Percentiles rank a stretch among this genome's conserved stretches.
phyloP scores from a whole-genome alignment of 768 basidiomycete species.

The Calocybe indica region DNA sequence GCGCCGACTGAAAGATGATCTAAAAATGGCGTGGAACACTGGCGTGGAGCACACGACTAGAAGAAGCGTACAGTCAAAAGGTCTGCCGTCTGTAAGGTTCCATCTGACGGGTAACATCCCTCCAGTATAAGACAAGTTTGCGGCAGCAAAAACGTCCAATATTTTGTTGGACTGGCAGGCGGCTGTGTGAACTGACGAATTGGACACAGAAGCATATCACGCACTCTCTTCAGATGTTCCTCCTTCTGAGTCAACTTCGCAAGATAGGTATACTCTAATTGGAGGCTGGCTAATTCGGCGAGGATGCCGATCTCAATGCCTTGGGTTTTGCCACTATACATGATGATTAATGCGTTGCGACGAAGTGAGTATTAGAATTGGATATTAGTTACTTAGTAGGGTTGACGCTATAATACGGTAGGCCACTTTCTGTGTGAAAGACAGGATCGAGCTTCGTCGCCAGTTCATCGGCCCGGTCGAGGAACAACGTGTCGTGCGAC shows the following conservation, averaged over 20 bases:
- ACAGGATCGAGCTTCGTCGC: slow-evolving; percentile 65
- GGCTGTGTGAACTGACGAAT: background rate
- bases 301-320: slow-evolving; percentile 37
- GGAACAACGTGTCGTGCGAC: slow-evolving; percentile 53
- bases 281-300: slow-evolving; percentile 81
- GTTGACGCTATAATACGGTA: slow-evolving; percentile 70
- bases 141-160: slow-evolving; percentile 38
- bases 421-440: slow-evolving; percentile 63
- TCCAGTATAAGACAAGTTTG: slow-evolving; percentile 38
- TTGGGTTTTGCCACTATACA: slow-evolving; percentile 21
- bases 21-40: slow-evolving; percentile 10
- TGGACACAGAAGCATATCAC: slow-evolving; percentile 9
- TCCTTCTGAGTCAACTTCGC: slow-evolving; percentile 72
- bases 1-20: slow-evolving; percentile 56
- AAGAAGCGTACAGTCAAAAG: slow-evolving; percentile 38
- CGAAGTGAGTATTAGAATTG: background rate
- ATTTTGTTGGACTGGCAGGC: slow-evolving; percentile 38
- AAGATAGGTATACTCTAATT: slow-evolving; percentile 82
- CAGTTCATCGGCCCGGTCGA: slow-evolving; percentile 73
- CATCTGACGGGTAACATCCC: slow-evolving; percentile 64
- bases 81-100: slow-evolving; percentile 42
- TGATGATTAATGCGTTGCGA: background rate
- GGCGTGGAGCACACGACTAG: background rate
- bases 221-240: slow-evolving; percentile 50
- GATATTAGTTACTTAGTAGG: slow-evolving; percentile 41